Base-by-base conservation (phyloP, 495 filamentous ascomycete genomes). In the Penicillium angulare region DNA sequence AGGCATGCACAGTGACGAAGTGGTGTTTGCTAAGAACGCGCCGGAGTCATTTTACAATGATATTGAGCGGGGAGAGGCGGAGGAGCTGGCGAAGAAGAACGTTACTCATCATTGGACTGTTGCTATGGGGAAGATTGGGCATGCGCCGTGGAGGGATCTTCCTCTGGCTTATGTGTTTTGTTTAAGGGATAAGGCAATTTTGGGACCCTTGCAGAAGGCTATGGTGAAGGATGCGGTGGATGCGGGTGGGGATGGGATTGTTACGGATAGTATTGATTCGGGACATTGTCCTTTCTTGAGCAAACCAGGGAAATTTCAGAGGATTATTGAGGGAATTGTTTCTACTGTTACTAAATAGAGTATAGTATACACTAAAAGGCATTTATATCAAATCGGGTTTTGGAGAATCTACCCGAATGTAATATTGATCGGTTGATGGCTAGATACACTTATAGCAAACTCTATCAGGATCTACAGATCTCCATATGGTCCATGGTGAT, bases 391-490 rank as follows among this genome's bases (percentile, higher is more conserved):
- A n/a, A n/a, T n/a, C n/a, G n/a, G n/a, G n/a, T n/a, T n/a, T n/a
- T n/a, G n/a, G n/a, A n/a, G n/a, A n/a, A n/a, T n/a, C n/a, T n/a
- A n/a, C n/a, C n/a, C n/a, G n/a, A n/a, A n/a, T n/a, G n/a, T n/a
- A n/a, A n/a, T n/a, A n/a, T n/a, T n/a, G n/a, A n/a, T n/a, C n/a
- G n/a, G n/a, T n/a, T n/a, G n/a, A n/a, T n/a, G n/a, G n/a, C n/a
- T n/a, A n/a, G n/a, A n/a, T n/a, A n/a, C n/a, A n/a, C n/a, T n/a
- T n/a, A n/a, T n/a, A n/a, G n/a, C n/a, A n/a, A n/a, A n/a, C n/a
- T n/a, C n/a, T n/a, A n/a, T n/a, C n/a, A n/a, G n/a, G n/a, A n/a
- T 33, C 34, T 52, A 54, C 45, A 65, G 56, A 51, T 65, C 62
- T 29, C 50, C 59, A 52, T 50, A 54, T 7, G 48, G 20, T 10